Evolutionary conservation across 169 alveolate genomes (phyloP), one percentile per base, ranked within the genome.

Genomic region (Plasmodium malariae): DNA sequence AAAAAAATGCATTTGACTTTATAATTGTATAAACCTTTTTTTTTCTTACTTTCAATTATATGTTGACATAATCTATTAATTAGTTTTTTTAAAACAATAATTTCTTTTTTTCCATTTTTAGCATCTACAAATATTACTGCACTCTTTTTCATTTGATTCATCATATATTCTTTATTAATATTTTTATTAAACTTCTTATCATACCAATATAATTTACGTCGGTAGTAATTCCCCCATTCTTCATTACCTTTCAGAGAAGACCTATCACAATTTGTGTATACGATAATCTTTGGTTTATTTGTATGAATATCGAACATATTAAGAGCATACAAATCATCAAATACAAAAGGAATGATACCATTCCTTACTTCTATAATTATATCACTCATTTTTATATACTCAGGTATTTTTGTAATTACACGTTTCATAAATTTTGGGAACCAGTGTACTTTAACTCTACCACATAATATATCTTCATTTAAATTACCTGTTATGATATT

Each of bases 191-290:
- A 92, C 34, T 83, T 51, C 30, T 88, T 76, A 34, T 88, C 94
- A 45, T 54, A 65, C 89, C 87, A 76, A 54, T 60, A 70, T 32
- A 70, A 67, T 26, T 92, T 94, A 21, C 89, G 92, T 34, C 96
- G 74, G 74, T 94, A 94, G 60, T 92, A 94, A 45, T 69, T 89
- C 1, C 92, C 94, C 96, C 96, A 94, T n/a, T 94, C 95, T 51
- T 89, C 94, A 30, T 60, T 89, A 2, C 94, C 96, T 26, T 51
- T 55, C 12, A 54, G n/a, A 9, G 95, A 76, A 0, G 94, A 76
- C 24, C 69, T 73, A 57, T 94, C 96, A 21, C 93, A 89, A 40
- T 92, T 93, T 11, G 96, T 94, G 68, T 90, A 94, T 3, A 94
- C 96, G 45, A 89, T 68, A 26, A 92, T 85, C 26, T 71, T 89